A percentile compares a stretch with the other conserved stretches of the same genome.
phyloP scores from a whole-genome alignment of 805 yeast genomes.

The Nadsonia fulvescens region DNA sequence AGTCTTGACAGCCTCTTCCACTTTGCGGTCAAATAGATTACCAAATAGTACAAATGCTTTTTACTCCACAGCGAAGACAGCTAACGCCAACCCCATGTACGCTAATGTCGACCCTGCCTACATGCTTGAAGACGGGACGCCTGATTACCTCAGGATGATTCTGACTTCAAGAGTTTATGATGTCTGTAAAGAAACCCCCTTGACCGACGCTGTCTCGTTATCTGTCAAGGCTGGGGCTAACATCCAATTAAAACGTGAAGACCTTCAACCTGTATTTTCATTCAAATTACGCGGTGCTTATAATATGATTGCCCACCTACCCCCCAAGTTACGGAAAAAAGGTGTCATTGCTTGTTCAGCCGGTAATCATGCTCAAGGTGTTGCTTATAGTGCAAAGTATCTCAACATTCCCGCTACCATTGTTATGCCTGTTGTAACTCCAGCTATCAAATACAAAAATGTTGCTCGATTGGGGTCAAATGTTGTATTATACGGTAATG shows the following conservation, averaged over 20 bases:
- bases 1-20: no score
- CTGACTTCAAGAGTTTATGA: conserved; percentile 89
- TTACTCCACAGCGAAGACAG: no score
- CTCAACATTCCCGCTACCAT: conserved; percentile 86
- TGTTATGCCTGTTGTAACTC: conserved; percentile 96
- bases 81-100: no score
- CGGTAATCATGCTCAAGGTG: conserved; percentile 99
- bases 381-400: conserved; percentile 76
- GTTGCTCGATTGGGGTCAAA: conserved; percentile 87
- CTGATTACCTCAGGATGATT: conserved; percentile 86
- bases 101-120: no score
- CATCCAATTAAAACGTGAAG: conserved; percentile 76
- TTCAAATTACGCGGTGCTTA: conserved; percentile 96
- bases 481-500: conserved; percentile 85
- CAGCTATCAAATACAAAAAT: conserved; percentile 81
- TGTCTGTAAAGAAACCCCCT: conserved; percentile 80
- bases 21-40: no score
- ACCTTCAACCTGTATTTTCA: conserved; percentile 82
- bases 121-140: no score
- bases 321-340: conserved; percentile 35
- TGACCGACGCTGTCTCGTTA: conserved; percentile 54
- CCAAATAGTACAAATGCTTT: no score
- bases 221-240: conserved; percentile 61
- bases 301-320: conserved; percentile 82
- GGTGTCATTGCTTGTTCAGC: conserved; percentile 98